Percentiles rank a stretch among this genome's conserved stretches.
phyloP scores from a whole-genome alignment of 305 asterid species.

The Fraxinus greggii region DNA sequence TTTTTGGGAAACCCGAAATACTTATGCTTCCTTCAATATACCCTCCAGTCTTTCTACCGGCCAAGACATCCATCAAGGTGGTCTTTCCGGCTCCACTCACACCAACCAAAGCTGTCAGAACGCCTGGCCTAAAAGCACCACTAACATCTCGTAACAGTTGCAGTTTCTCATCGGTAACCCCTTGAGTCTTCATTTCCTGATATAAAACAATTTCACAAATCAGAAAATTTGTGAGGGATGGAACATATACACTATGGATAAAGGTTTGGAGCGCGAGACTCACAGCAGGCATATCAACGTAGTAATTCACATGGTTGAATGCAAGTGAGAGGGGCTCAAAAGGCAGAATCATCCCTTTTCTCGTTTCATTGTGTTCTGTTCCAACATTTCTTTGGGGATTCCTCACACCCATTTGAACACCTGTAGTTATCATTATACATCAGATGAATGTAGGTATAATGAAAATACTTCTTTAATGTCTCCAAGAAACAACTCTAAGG shows the following conservation, averaged over 20 bases:
- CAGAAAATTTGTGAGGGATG: neutral
- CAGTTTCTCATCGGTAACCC: conserved; percentile 36
- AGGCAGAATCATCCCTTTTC: conserved; percentile 45
- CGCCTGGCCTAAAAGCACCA: conserved; percentile 52
- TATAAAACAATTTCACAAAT: conserved; percentile 10
- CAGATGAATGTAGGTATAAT: neutral
- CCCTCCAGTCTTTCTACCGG: conserved; percentile 53
- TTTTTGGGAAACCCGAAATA: conserved; percentile 47
- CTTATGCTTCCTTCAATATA: conserved; percentile 46
- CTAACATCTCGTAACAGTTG: conserved; percentile 48
- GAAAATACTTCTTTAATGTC: neutral
- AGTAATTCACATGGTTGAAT: conserved; percentile 43
- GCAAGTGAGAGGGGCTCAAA: conserved; percentile 48
- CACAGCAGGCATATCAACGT: conserved; percentile 52
- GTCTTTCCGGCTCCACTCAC: conserved; percentile 62
- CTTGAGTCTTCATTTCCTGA: conserved; percentile 51
- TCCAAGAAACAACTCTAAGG: neutral
- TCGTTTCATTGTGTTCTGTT: conserved; percentile 16
- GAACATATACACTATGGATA: neutral
- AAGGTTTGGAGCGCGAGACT: conserved; percentile 9
- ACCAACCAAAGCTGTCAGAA: conserved; percentile 47
- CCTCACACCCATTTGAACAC: conserved; percentile 32
- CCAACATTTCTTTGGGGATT: conserved; percentile 13
- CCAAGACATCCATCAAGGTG: conserved; percentile 56
- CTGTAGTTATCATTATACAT: conserved; percentile 16